These are phyloP conservation scores for Neonectria sp. DNA, from an alignment of 2,329 filamentous ascomycete species.

Conservation along the genomic window DNA sequence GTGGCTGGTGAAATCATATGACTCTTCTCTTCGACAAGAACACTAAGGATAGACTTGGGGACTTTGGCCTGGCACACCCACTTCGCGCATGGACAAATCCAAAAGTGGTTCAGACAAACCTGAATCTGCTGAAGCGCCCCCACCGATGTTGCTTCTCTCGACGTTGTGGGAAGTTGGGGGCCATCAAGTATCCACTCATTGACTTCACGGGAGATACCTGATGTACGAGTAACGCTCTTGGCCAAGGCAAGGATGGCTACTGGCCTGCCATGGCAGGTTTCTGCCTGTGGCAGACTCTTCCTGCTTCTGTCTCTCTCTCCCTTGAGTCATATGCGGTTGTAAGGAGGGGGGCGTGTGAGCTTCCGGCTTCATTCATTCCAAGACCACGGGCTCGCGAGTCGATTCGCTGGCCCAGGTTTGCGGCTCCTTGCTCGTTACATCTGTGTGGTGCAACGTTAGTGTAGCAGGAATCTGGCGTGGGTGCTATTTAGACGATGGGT, in stretches of 20 bases:
- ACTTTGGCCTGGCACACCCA: background rate
- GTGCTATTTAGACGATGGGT: conserved; percentile 41
- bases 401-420: conserved; percentile 34
- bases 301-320: conserved; percentile 28
- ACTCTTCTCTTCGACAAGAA: conserved; percentile 9
- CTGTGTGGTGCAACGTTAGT: conserved; percentile 23
- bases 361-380: conserved; percentile 16
- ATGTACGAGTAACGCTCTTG: conserved; percentile 35
- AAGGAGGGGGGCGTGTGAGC: conserved; percentile 27
- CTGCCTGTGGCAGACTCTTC: conserved; percentile 43
- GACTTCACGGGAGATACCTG: conserved; percentile 36
- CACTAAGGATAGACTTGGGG: background rate
- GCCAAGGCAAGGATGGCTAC: conserved; percentile 23
- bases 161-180: conserved; percentile 33
- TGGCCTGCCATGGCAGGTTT: conserved; percentile 36
- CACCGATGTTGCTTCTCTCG: conserved; percentile 15
- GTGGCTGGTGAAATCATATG: background rate
- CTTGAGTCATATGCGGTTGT: conserved; percentile 34
- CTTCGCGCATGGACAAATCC: background rate
- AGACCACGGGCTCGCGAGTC: conserved; percentile 21
- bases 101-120: conserved; percentile 9
- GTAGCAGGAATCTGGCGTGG: conserved; percentile 1
- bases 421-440: conserved; percentile 38
- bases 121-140: conserved; percentile 23
- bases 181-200: conserved; percentile 33